Evolutionary conservation across 441 rosid species (phyloP).

Genomic region (Euphorbia neoarborescens): DNA sequence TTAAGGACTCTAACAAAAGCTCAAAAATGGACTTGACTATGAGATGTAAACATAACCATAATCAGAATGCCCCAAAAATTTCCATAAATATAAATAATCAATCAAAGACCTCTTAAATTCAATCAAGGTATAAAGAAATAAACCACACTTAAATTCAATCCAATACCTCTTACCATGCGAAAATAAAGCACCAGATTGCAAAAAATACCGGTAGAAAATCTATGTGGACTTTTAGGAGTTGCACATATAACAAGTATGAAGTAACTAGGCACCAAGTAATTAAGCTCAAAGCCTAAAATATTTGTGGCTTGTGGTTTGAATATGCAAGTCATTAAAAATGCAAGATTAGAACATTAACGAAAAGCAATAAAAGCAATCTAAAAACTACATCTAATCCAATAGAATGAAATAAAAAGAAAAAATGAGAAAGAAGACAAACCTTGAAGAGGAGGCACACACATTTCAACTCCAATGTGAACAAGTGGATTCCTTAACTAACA

Average conservation of each 20-base stretch:
- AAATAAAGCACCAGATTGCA: too few relatives aligned
- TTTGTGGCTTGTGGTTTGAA: not conserved
- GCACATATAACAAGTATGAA: not conserved
- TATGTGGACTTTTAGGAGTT: too few relatives aligned
- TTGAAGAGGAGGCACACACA: slow-evolving; percentile 76
- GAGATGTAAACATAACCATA: too few relatives aligned
- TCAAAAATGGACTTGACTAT: too few relatives aligned
- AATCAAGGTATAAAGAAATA: too few relatives aligned
- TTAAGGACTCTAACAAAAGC: too few relatives aligned
- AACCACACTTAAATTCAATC: too few relatives aligned
- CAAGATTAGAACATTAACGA: not conserved
- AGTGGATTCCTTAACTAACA: slow-evolving; percentile 49
- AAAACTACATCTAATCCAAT: not conserved
- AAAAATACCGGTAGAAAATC: too few relatives aligned
- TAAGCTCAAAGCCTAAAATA: not conserved
- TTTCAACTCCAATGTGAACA: slow-evolving; percentile 60
- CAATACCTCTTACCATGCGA: too few relatives aligned
- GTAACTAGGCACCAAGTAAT: not conserved
- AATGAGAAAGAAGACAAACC: slow-evolving; percentile 31
- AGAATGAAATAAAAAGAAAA: not conserved
- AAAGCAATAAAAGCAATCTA: slow-evolving; percentile 6
- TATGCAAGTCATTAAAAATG: not conserved
- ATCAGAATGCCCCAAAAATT: too few relatives aligned
- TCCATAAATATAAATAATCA: too few relatives aligned
- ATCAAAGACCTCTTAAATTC: too few relatives aligned